Percentiles rank a stretch among this genome's conserved stretches.
phyloP scores from a whole-genome alignment of 2,329 filamentous ascomycete genomes.

The Beauveria rudraprayagi region DNA sequence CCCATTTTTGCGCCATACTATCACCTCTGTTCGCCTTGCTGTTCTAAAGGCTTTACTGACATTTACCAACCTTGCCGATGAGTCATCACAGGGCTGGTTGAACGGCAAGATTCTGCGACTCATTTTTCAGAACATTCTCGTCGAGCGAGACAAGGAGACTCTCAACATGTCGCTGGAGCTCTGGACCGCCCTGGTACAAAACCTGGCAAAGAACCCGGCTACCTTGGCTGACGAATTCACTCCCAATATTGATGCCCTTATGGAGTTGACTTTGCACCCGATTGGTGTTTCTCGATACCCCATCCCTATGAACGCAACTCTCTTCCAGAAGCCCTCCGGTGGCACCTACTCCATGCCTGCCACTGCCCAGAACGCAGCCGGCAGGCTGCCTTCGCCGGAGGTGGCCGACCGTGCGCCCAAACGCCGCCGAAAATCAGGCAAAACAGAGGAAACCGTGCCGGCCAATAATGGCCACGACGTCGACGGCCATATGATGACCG shows the following conservation, averaged over 20 bases:
- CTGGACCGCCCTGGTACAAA: constrained; percentile 71
- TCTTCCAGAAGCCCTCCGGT: constrained; percentile 92
- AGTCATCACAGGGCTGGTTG: constrained; percentile 81
- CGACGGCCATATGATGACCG: constrained; percentile 95
- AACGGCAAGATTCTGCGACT: constrained; percentile 81
- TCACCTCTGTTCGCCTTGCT: constrained; percentile 87
- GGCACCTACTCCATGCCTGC: constrained; percentile 60
- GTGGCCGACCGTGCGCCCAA: constrained; percentile 58
- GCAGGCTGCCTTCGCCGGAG: constrained; percentile 45
- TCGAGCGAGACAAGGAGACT: constrained; percentile 81
- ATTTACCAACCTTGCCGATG: constrained; percentile 78
- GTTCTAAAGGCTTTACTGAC: constrained; percentile 89
- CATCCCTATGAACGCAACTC: constrained; percentile 78
- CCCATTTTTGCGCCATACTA: constrained; percentile 92
- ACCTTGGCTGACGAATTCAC: constrained; percentile 66
- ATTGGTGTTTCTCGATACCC: constrained; percentile 88
- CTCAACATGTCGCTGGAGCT: constrained; percentile 77
- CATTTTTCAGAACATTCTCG: constrained; percentile 89
- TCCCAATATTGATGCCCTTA: constrained; percentile 68
- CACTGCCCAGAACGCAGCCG: constrained; percentile 32
- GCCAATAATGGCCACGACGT: constrained; percentile 80
- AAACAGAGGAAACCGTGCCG: constrained; percentile 59
- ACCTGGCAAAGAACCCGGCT: constrained; percentile 54
- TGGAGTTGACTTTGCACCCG: constrained; percentile 79
- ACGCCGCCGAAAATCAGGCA: constrained; percentile 76